Conservation (phyloP, 805 yeast species). For the Ogataea zsoltii region DNA sequence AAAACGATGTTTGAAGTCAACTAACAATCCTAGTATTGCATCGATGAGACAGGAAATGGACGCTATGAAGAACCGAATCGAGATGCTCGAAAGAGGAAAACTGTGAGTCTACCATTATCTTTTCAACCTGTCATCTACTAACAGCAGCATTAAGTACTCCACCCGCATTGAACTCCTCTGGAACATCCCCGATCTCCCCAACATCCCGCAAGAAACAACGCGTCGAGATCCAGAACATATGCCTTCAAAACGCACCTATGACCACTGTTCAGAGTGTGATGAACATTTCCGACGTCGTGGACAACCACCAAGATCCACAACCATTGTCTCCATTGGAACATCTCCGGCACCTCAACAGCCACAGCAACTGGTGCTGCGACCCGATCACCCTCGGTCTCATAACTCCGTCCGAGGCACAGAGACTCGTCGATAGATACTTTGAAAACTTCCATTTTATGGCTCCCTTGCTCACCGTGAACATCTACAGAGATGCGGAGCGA, state of each 20-base stretch:
- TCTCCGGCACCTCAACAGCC: conserved; percentile 7
- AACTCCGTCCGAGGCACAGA: conserved; percentile 14
- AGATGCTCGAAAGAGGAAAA: too few species aligned
- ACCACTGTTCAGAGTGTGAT: conserved; percentile 17
- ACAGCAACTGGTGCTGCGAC: conserved; percentile 16
- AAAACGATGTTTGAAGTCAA: neutral
- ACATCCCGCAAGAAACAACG: conserved; percentile 4
- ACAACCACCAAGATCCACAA: neutral
- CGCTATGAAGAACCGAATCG: too few species aligned
- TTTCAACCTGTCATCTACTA: too few species aligned
- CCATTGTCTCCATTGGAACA: conserved; percentile 10
- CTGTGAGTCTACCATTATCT: too few species aligned
- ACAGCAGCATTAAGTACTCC: too few species aligned
- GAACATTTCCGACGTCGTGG: conserved; percentile 7
- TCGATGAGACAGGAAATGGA: too few species aligned
- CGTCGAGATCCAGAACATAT: conserved; percentile 15
- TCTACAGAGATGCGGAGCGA: conserved; percentile 14
- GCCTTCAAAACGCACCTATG: conserved; percentile 17
- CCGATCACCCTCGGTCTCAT: conserved; percentile 14
- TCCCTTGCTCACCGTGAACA: conserved; percentile 16
- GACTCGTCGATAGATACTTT: conserved; percentile 15
- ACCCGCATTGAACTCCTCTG: too few species aligned
- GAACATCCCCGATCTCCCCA: neutral
- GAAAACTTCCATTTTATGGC: conserved; percentile 19
- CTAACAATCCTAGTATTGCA: neutral